Evolutionary conservation across 768 basidiomycete genomes (phyloP).

Genomic region (Tricholoma matsutake): DNA sequence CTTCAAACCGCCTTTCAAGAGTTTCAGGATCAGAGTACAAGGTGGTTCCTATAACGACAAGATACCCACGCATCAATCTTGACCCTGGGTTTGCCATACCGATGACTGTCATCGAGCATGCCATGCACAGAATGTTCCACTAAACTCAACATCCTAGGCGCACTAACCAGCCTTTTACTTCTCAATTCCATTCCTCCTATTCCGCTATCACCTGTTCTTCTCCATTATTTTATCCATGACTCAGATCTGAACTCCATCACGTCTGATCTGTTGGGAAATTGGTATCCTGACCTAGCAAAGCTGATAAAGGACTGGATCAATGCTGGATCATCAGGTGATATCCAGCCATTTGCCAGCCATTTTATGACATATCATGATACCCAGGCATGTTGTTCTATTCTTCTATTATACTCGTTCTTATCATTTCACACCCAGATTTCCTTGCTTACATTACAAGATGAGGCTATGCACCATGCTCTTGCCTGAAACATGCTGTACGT

Average conservation of each 20-base stretch:
- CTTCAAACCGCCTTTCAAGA: neutral
- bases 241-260: neutral
- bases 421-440: conserved; percentile 1
- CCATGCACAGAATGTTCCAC: neutral
- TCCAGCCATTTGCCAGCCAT: neutral
- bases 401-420: neutral
- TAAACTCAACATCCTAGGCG: neutral
- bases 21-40: neutral
- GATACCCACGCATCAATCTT: neutral
- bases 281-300: neutral
- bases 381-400: neutral
- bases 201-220: neutral
- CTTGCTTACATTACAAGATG: neutral
- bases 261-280: neutral
- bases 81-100: neutral
- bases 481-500: conserved; percentile 5
- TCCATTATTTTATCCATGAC: neutral
- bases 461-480: neutral
- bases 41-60: neutral
- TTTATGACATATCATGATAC: conserved; percentile 4
- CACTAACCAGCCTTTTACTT: neutral
- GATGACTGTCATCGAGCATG: neutral
- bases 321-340: neutral
- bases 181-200: neutral
- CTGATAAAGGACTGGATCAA: neutral